Evolutionary conservation across 257 asterid genomes (phyloP).

Genomic region (Fraxinus americana): DNA sequence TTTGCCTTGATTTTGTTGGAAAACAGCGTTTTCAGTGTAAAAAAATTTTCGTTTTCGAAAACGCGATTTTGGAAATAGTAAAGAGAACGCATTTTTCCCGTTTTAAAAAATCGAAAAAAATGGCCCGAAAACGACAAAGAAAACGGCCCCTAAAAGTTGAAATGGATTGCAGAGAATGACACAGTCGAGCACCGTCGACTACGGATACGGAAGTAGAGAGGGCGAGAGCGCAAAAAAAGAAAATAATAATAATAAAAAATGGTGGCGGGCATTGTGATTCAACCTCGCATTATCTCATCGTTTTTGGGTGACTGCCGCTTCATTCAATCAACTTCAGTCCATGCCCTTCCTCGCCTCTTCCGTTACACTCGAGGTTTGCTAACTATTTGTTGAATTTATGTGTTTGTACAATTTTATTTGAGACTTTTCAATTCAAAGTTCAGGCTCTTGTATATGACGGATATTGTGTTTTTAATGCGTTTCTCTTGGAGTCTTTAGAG

Average conservation of each 20-base stretch:
- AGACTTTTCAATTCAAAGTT: not conserved
- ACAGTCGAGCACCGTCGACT: not conserved
- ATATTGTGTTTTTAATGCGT: conserved; percentile 5
- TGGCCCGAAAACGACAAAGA: too few species aligned
- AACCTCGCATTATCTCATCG: conserved; percentile 63
- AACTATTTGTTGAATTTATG: not conserved
- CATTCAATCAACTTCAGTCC: conserved; percentile 39
- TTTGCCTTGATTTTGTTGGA: too few species aligned
- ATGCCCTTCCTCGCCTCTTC: conserved; percentile 52
- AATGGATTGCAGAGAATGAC: not conserved
- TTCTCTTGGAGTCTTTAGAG: not conserved
- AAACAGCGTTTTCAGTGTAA: too few species aligned
- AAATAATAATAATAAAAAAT: conserved; percentile 17
- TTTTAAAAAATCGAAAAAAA: too few species aligned
- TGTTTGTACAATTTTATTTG: not conserved
- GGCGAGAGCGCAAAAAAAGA: not conserved
- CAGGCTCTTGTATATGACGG: too few species aligned
- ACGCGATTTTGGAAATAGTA: too few species aligned
- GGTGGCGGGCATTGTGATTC: conserved; percentile 54
- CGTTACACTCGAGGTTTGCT: conserved; percentile 53
- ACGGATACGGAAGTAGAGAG: conserved; percentile 35
- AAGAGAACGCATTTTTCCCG: too few species aligned
- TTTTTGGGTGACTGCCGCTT: conserved; percentile 67
- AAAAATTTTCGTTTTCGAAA: too few species aligned
- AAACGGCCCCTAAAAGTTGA: too few species aligned